Percentiles rank a stretch among this genome's conserved stretches.
phyloP scores from a whole-genome alignment of 169 alveolate species.

The Cryptosporidium canis region DNA sequence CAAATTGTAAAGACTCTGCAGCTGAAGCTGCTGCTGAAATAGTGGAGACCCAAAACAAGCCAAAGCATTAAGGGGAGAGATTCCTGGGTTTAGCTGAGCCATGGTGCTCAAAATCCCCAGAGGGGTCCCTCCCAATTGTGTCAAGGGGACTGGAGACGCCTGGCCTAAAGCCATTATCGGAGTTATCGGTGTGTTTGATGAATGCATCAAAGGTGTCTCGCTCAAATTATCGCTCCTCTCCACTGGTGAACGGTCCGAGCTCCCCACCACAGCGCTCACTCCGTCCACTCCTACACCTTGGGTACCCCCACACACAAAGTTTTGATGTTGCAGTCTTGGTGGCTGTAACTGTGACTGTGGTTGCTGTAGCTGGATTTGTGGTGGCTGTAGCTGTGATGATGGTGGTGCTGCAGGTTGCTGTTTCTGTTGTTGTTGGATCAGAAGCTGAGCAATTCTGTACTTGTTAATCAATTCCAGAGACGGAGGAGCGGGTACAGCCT shows the following conservation, averaged over 20 bases:
- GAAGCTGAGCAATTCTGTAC: conserved; percentile 57
- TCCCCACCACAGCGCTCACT: not conserved
- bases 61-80: not conserved
- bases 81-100: not conserved
- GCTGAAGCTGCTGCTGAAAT: conserved; percentile 5
- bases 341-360: not conserved
- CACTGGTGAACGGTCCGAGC: not conserved
- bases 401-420: not conserved
- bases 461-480: conserved; percentile 18
- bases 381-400: not conserved
- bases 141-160: not conserved
- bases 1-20: conserved; percentile 12
- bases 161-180: conserved; percentile 1
- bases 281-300: not conserved
- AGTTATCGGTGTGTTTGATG: not conserved
- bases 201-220: not conserved
- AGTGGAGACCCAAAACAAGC: not conserved
- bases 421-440: conserved; percentile 13
- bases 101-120: not conserved
- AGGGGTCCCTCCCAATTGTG: not conserved
- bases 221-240: not conserved
- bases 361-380: not conserved
- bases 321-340: not conserved
- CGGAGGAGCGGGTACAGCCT: conserved; percentile 13
- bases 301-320: not conserved